A percentile compares a stretch with the other conserved stretches of the same genome.
Conservation (phyloP, 352 stramenopile genomes). For the Phytophthora palmivora region DNA sequence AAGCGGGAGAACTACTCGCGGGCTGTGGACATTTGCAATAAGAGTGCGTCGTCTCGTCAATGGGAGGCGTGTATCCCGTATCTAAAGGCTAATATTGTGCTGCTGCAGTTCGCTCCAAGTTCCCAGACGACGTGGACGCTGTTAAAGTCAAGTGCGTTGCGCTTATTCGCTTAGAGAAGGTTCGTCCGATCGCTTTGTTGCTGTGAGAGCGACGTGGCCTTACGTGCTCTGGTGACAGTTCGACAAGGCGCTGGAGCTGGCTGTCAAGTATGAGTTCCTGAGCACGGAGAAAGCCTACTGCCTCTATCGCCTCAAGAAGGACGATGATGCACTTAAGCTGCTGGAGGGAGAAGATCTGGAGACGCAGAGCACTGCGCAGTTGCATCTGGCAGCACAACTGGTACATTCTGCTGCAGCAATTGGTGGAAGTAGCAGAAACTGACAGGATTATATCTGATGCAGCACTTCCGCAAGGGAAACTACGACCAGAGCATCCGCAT, state of each 20-base stretch:
- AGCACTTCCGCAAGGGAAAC: conserved; percentile 76
- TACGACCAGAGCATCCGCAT: conserved; percentile 74
- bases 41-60: conserved; percentile 53
- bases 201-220: not conserved
- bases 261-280: conserved; percentile 73
- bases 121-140: conserved; percentile 76
- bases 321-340: conserved; percentile 65
- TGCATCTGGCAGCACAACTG: conserved; percentile 78
- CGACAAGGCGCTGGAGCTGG: conserved; percentile 85
- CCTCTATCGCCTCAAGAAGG: conserved; percentile 82
- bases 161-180: conserved; percentile 84
- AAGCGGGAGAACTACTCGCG: conserved; percentile 83
- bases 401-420: conserved; percentile 30
- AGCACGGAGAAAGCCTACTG: conserved; percentile 78
- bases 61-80: not conserved
- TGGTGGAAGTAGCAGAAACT: not conserved
- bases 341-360: conserved; percentile 39
- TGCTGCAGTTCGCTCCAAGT: conserved; percentile 76
- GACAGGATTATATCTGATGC: conserved; percentile 12
- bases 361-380: conserved; percentile 45
- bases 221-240: conserved; percentile 47
- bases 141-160: conserved; percentile 85
- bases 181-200: conserved; percentile 12
- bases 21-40: conserved; percentile 88
- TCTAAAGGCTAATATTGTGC: no score